These are phyloP conservation scores for Stagonosporopsis chrysanthemi DNA, from an alignment of 2,329 filamentous ascomycete species.

Conservation along the genomic window DNA sequence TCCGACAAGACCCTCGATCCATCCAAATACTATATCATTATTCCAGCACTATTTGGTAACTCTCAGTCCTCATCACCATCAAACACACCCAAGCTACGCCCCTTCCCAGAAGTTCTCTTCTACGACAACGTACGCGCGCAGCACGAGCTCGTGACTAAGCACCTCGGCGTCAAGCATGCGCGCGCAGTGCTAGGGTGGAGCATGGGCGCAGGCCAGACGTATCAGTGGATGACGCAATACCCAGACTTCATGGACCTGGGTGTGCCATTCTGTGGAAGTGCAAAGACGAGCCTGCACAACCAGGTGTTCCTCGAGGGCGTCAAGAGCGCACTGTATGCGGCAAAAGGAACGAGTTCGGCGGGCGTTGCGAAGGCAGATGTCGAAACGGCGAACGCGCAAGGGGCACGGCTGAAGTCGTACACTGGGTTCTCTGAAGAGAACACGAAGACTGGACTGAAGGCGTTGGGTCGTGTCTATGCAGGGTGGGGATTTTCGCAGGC, in stretches of 20 bases:
- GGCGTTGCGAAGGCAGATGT: constrained; percentile 52
- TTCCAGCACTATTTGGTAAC: constrained; percentile 74
- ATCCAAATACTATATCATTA: constrained; percentile 71
- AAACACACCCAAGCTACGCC: constrained; percentile 61
- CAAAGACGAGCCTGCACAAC: constrained; percentile 71
- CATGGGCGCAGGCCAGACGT: constrained; percentile 74
- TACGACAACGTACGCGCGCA: constrained; percentile 76
- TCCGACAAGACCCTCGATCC: constrained; percentile 70
- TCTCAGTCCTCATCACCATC: constrained; percentile 73
- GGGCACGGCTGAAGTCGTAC: constrained; percentile 40
- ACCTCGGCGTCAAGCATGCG: constrained; percentile 66
- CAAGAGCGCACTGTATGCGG: constrained; percentile 66
- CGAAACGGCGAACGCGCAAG: constrained; percentile 32
- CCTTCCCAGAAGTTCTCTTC: constrained; percentile 69
- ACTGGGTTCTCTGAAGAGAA: constrained; percentile 63
- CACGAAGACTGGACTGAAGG: constrained; percentile 67
- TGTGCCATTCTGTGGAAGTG: constrained; percentile 71
- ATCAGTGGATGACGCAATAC: constrained; percentile 69
- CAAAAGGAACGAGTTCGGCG: constrained; percentile 61
- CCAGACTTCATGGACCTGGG: constrained; percentile 71
- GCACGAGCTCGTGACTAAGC: constrained; percentile 69
- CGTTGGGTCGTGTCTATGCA: constrained; percentile 77
- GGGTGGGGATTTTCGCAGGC: constrained; percentile 83
- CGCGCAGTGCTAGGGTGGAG: constrained; percentile 72
- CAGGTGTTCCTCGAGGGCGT: constrained; percentile 72